Percentiles rank a stretch among this genome's conserved stretches.
Evolutionary conservation across 805 yeast species (phyloP).

Genomic region (Helenozyma baotianmanensis): DNA sequence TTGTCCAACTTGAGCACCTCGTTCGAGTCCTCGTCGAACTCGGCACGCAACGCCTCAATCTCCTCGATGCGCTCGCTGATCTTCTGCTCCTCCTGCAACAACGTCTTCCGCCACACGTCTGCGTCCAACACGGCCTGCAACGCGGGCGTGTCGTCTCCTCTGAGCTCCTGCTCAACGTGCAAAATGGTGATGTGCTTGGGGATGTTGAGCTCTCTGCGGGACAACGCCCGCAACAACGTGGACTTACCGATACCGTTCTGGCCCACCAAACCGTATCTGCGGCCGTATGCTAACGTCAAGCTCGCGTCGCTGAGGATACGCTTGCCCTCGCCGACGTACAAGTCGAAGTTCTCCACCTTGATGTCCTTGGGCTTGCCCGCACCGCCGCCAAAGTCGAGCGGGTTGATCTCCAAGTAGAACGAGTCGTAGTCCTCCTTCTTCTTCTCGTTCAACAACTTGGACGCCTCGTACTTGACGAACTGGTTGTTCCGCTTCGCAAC

Average conservation of each 20-base stretch:
- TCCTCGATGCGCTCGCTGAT: conserved; percentile 71
- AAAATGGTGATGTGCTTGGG: conserved; percentile 94
- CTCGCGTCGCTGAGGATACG: conserved; percentile 87
- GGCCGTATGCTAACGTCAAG: conserved; percentile 83
- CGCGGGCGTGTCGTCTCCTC: conserved; percentile 89
- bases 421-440: conserved; percentile 82
- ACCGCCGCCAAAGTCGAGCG: conserved; percentile 73
- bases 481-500: conserved; percentile 85
- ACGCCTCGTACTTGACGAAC: conserved; percentile 89
- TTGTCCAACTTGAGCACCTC: conserved; percentile 79
- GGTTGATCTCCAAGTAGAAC: conserved; percentile 92
- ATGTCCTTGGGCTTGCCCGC: conserved; percentile 98
- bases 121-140: conserved; percentile 97
- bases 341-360: conserved; percentile 86
- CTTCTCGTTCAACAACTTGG: conserved; percentile 68
- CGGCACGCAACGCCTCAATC: conserved; percentile 62
- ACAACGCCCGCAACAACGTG: conserved; percentile 82
- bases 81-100: conserved; percentile 70
- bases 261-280: conserved; percentile 96
- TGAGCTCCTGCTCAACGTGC: conserved; percentile 96
- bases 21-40: conserved; percentile 65
- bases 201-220: conserved; percentile 88
- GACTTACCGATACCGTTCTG: conserved; percentile 99
- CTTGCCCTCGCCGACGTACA: conserved; percentile 93
- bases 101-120: conserved; percentile 96